Evolutionary conservation across 2,329 filamentous ascomycete genomes (phyloP).

Genomic region (Meredithiella fracta): DNA sequence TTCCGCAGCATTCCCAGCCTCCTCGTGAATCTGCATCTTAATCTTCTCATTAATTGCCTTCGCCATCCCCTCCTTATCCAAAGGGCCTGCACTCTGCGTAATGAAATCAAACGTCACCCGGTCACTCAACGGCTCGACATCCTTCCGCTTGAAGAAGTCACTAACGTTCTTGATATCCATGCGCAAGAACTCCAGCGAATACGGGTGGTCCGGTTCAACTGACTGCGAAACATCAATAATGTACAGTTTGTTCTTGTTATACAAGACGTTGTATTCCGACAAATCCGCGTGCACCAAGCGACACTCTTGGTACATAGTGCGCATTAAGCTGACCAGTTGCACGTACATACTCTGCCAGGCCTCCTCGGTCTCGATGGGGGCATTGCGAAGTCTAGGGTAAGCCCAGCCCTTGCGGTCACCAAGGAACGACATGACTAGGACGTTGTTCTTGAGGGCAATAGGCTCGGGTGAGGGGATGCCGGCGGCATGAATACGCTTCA

Average conservation of each 20-base stretch:
- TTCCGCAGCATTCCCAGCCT: constrained; percentile 36
- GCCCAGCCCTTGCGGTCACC: constrained; percentile 76
- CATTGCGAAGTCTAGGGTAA: constrained; percentile 76
- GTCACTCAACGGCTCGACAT: constrained; percentile 66
- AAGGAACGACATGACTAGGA: constrained; percentile 86
- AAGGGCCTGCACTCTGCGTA: constrained; percentile 41
- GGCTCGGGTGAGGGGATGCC: constrained; percentile 86
- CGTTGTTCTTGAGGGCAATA: constrained; percentile 76
- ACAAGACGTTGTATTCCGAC: constrained; percentile 95
- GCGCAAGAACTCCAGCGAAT: constrained; percentile 78
- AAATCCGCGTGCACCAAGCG: constrained; percentile 87
- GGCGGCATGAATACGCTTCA: constrained; percentile 66
- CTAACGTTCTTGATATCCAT: constrained; percentile 98
- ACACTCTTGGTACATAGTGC: constrained; percentile 82
- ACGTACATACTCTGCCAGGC: constrained; percentile 68
- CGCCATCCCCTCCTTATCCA: constrained; percentile 44
- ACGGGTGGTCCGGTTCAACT: constrained; percentile 90
- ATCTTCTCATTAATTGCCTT: constrained; percentile 52
- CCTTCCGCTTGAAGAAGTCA: constrained; percentile 79
- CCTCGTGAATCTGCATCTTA: constrained; percentile 32
- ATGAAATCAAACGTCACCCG: constrained; percentile 74
- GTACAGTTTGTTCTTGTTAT: constrained; percentile 65
- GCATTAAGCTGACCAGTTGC: constrained; percentile 76
- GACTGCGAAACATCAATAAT: constrained; percentile 97
- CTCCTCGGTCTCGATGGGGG: constrained; percentile 53